Evolutionary conservation across 2,329 filamentous ascomycete species (phyloP), one percentile per base, ranked within the genome.

Genomic region (Plectosphaerella plurivora): DNA sequence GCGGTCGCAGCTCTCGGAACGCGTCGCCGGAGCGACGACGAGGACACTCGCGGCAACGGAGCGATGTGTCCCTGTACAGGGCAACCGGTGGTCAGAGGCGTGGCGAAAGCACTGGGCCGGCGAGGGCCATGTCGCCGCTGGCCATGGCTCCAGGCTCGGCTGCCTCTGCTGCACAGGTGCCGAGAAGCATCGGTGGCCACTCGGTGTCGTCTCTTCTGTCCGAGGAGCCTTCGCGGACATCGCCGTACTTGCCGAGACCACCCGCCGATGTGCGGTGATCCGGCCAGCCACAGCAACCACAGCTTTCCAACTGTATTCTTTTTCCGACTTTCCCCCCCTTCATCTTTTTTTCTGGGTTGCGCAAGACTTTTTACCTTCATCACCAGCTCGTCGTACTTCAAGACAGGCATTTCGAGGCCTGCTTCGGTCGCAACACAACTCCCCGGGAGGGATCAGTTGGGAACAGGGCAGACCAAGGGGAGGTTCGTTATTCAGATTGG

Each of bases 31-130:
- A 74, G 58, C 77, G 81, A 65, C 75, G 80, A 56, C 73, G 79
- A 56, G 80, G 78, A 46, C 85, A 88, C 63, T 81, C 79, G 46
- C 78, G 86, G 57, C 82, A 86, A 60, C 77, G 79, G 61, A 89
- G 85, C 68, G 86, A 88, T 63, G 66, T 82, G 54, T 84, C 82
- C 6, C 73, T 73, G 10, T 74, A 77, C 56, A 68, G 74, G 45
- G 67, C 69, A 5, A 4, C 39, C 12, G 59, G 63, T 15, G 72
- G 69, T 49, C 70, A 75, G n/a, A 65, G 62, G 35, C 64, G 68
- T 28, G 61, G 60, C 9, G 69, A 71, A 44, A 59, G 62, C 14
- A 69, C 64, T 52, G 68, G 60, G 18, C 64, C 64, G 22, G 62
- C 65, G 35, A 63, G 68, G 41, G 68, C 68, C 22, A 61, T 64